Percentiles rank a stretch among this genome's conserved stretches.
Conservation (phyloP, 2,329 filamentous ascomycete species). For the Scytalidium lignicola region DNA sequence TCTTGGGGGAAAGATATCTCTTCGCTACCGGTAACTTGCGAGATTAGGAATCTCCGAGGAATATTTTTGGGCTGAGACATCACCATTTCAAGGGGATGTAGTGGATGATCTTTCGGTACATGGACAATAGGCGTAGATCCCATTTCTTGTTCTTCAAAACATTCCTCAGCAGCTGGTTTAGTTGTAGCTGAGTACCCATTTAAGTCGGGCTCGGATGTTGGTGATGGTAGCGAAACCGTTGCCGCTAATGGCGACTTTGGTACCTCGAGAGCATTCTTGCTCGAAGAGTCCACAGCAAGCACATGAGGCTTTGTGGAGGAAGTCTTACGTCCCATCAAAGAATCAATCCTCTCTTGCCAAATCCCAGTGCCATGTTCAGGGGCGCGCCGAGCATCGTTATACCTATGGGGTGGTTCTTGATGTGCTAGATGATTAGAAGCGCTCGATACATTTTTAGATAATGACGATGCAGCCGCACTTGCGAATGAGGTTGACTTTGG, state of each 20-base stretch:
- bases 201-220: constrained; percentile 21
- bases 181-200: constrained; percentile 46
- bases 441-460: background rate
- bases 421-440: constrained; percentile 17
- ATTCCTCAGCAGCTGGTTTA: constrained; percentile 70
- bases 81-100: constrained; percentile 58
- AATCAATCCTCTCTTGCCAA: constrained; percentile 85
- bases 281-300: constrained; percentile 61
- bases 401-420: constrained; percentile 32
- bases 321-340: constrained; percentile 63
- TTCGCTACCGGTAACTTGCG: constrained; percentile 41
- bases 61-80: constrained; percentile 49
- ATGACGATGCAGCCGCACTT: constrained; percentile 29
- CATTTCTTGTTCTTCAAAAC: constrained; percentile 77
- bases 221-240: constrained; percentile 63
- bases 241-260: constrained; percentile 39
- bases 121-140: constrained; percentile 68
- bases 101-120: constrained; percentile 58
- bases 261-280: constrained; percentile 61
- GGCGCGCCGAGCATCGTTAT: constrained; percentile 33
- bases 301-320: constrained; percentile 51
- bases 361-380: constrained; percentile 30
- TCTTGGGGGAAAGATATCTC: constrained; percentile 34
- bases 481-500: constrained; percentile 40
- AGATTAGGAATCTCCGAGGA: constrained; percentile 44